These are phyloP conservation scores for Colletotrichum sp. DNA, from an alignment of 2,329 filamentous ascomycete species.

Conservation along the genomic window DNA sequence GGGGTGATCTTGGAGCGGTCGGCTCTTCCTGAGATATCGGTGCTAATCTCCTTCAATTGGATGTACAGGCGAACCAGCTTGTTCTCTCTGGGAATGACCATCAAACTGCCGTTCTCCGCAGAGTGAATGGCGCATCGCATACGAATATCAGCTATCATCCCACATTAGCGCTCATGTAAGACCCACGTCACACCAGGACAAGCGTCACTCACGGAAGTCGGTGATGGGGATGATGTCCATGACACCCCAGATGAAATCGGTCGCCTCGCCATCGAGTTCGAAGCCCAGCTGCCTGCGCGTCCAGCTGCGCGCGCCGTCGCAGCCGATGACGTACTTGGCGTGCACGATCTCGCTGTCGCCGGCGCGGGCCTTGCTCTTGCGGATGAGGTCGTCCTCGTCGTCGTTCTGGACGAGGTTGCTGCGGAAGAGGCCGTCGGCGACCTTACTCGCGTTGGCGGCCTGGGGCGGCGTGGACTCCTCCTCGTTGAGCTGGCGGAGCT, in stretches of 20 bases:
- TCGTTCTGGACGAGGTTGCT: constrained; percentile 64
- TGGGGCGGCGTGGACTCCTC: constrained; percentile 57
- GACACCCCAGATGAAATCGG: constrained; percentile 54
- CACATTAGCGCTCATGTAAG: background rate
- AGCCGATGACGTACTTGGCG: constrained; percentile 70
- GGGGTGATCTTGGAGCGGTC: constrained; percentile 67
- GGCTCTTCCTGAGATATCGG: constrained; percentile 48
- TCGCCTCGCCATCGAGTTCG: constrained; percentile 59
- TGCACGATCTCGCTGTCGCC: constrained; percentile 48
- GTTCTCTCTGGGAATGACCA: constrained; percentile 70
- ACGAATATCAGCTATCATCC: constrained; percentile 54
- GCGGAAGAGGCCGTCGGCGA: constrained; percentile 60
- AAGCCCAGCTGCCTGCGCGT: constrained; percentile 63
- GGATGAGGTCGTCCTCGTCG: constrained; percentile 47
- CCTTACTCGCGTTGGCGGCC: constrained; percentile 39
- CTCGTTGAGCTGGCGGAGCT: constrained; percentile 60
- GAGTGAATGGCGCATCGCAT: constrained; percentile 64
- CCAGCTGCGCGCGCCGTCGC: constrained; percentile 73
- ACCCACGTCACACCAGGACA: background rate
- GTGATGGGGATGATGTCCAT: constrained; percentile 40
- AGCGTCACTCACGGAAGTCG: constrained; percentile 47
- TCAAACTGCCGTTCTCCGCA: constrained; percentile 59
- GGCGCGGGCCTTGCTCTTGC: constrained; percentile 28
- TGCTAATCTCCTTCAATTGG: constrained; percentile 56
- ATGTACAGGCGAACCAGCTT: constrained; percentile 70